Base-by-base conservation (phyloP, 176 grass and related monocot species). In the Musa schizocarpa region DNA sequence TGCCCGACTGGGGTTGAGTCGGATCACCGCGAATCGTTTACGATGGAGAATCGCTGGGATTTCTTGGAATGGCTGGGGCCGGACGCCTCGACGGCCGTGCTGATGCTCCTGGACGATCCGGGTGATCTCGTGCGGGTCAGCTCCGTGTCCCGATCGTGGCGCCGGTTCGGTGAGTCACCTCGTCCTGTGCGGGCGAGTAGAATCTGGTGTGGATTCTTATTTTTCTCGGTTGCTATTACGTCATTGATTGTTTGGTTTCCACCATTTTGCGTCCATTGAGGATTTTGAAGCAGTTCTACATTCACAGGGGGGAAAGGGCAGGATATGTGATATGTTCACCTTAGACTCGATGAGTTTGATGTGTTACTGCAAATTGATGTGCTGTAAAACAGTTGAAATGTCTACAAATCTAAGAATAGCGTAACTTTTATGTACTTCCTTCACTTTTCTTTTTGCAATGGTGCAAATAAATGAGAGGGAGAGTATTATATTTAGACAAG, bases 81-180 rank as follows among this genome's bases (percentile, higher is more conserved):
- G 2, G 95, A 99, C 85, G 72, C 64, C 14, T 83, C 95, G 57
- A 13, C 76, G 71, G 62, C 54, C 68, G 49, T 99, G 72, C 81
- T 99, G 55, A 12, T 63, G 51, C 76, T 13, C 71, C 66, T 99
- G 77, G 73, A 79, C 34, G 59, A 85, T 84, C 88, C 91, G 14
- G 74, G 82, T 52, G 95, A 88, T 76, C 26, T 99, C 71, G 88
- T 65, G 74, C 96, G 85, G 63, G 81, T 81, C 67, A 61, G 78
- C 71, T 50, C 83, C 70, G 91, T 79, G 79, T 92, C 88, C 19
- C 85, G 79, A 77, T 92, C 96, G 59, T 99, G 96, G 96, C 84
- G 90, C 81, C 79, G 23, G 29, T 92, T 99, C 83, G 91, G 90
- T 92, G 71, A 63, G 84, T 80, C 10, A 16, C 43, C 29, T 20